Conservation (phyloP, 2,329 filamentous ascomycete species). For the Seiridium cupressi region DNA sequence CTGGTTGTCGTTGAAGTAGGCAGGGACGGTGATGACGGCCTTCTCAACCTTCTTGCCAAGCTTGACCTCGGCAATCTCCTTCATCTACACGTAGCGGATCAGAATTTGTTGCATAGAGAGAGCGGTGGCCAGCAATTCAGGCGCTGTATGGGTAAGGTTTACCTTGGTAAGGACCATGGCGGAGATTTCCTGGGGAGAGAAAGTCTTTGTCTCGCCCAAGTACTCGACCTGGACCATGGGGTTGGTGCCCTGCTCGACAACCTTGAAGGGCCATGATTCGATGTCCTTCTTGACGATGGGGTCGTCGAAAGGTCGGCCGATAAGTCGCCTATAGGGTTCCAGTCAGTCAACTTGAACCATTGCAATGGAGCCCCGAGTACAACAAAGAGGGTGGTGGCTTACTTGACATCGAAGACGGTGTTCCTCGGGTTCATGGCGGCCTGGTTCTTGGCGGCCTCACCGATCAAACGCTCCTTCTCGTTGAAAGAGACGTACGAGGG, state of each 20-base stretch:
- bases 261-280: constrained; percentile 99
- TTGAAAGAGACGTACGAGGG: constrained; percentile 99
- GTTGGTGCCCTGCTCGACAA: constrained; percentile 83
- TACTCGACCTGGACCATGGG: constrained; percentile 95
- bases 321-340: constrained; percentile 71
- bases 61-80: constrained; percentile 98
- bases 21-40: constrained; percentile 97
- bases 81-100: constrained; percentile 66
- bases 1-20: constrained; percentile 99
- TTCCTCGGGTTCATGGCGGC: constrained; percentile 98
- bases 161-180: constrained; percentile 99
- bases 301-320: constrained; percentile 93
- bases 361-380: background rate
- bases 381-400: constrained; percentile 32
- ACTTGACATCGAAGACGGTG: constrained; percentile 99
- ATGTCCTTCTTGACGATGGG: constrained; percentile 98
- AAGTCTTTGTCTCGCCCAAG: constrained; percentile 89
- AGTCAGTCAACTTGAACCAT: constrained; percentile 3
- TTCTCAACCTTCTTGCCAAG: constrained; percentile 98
- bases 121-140: too few species aligned
- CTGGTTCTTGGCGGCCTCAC: constrained; percentile 99
- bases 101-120: too few species aligned
- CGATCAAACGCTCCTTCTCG: constrained; percentile 96
- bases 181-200: constrained; percentile 98
- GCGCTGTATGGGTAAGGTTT: too few species aligned